Evolutionary conservation across 176 grass and related monocot species (phyloP).

Genomic region (Oryza australiensis): DNA sequence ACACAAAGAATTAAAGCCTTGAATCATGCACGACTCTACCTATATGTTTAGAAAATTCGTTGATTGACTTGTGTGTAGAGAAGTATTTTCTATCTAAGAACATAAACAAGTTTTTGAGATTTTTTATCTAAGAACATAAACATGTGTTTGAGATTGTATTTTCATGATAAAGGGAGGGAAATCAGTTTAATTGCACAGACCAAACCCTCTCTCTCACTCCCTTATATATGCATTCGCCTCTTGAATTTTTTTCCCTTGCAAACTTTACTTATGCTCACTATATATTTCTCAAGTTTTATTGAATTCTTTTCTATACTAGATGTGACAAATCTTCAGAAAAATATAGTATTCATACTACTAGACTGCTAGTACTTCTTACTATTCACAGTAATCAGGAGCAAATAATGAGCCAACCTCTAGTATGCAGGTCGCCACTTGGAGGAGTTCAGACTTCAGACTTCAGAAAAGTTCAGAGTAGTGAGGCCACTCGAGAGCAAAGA

Average conservation of each 20-base stretch:
- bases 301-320: background rate
- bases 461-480: background rate
- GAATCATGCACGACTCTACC: too few relatives aligned
- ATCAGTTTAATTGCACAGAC: background rate
- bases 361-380: background rate
- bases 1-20: too few relatives aligned
- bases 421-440: background rate
- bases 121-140: too few relatives aligned
- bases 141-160: background rate
- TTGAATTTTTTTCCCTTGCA: background rate
- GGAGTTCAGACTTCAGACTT: background rate
- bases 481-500: background rate
- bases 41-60: too few relatives aligned
- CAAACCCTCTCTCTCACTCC: background rate
- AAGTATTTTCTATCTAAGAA: background rate
- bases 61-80: too few relatives aligned
- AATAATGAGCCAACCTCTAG: background rate
- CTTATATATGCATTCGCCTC: background rate
- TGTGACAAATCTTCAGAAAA: background rate
- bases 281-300: too few relatives aligned
- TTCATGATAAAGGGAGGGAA: background rate
- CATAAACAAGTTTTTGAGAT: background rate
- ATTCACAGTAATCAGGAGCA: background rate
- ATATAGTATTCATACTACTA: background rate
- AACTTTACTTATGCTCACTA: too few relatives aligned